phyloP scores from a whole-genome alignment of 2,329 filamentous ascomycete genomes.

The Fusarium camptoceras region DNA sequence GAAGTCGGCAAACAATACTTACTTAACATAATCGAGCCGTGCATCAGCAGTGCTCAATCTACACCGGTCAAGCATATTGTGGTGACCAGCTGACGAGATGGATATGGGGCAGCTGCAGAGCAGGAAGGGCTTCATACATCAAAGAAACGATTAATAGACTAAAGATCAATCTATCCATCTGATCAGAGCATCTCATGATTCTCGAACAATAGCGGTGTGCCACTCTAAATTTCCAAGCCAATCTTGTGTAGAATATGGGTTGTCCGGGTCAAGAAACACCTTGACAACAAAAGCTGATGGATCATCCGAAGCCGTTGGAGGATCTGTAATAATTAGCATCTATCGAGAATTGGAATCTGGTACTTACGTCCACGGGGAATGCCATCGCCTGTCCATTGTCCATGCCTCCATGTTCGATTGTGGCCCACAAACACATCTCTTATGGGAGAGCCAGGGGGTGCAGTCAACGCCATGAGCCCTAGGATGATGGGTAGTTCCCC shows the following conservation, averaged over 20 bases:
- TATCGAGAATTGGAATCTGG: not conserved
- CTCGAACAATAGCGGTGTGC: conserved; percentile 41
- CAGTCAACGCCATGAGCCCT: conserved; percentile 55
- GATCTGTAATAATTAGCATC: conserved; percentile 39
- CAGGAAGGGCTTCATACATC: conserved; percentile 36
- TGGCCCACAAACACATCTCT: conserved; percentile 45
- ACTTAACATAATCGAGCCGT: conserved; percentile 32
- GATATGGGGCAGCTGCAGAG: conserved; percentile 35
- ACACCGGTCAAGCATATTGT: conserved; percentile 11
- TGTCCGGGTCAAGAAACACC: conserved; percentile 50
- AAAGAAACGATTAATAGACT: conserved; percentile 46
- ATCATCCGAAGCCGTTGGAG: conserved; percentile 39
- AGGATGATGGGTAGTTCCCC: conserved; percentile 55
- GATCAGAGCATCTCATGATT: conserved; percentile 8
- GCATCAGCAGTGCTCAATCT: not conserved
- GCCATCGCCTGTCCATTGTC: conserved; percentile 41
- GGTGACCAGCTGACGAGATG: conserved; percentile 23
- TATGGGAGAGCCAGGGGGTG: conserved; percentile 11
- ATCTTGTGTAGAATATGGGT: conserved; percentile 45
- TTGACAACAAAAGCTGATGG: conserved; percentile 52
- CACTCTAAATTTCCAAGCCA: conserved; percentile 47
- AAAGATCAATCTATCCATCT: conserved; percentile 34
- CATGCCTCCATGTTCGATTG: conserved; percentile 42
- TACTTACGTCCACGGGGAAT: conserved; percentile 47
- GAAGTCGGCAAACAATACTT: conserved; percentile 48